Conservation (phyloP, 148 eudicot species). For the Silene latifolia region DNA sequence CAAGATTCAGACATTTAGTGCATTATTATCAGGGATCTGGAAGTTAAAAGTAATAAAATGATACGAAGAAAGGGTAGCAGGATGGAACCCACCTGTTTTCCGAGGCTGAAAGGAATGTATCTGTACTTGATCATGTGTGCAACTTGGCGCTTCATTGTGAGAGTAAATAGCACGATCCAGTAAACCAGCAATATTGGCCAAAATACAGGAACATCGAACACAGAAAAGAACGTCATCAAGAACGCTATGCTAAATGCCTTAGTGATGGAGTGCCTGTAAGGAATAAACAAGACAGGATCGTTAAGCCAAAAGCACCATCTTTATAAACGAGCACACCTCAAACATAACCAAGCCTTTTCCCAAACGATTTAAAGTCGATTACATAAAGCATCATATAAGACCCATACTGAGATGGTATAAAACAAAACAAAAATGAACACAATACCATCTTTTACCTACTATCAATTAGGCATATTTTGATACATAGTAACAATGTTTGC, state of each 20-base stretch:
- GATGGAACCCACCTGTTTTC: constrained; percentile 60
- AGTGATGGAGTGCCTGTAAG: constrained; percentile 65
- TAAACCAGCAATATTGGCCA: constrained; percentile 66
- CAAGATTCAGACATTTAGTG: not conserved
- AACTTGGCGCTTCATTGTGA: constrained; percentile 88
- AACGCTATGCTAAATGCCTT: constrained; percentile 59
- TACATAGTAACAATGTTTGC: too few relatives aligned
- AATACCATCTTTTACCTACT: too few relatives aligned
- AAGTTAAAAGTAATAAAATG: not conserved
- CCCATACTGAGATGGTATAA: not conserved
- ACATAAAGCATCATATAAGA: not conserved
- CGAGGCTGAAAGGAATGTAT: constrained; percentile 76
- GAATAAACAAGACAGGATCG: not conserved
- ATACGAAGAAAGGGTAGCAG: not conserved
- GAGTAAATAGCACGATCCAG: constrained; percentile 67
- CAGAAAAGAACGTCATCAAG: constrained; percentile 54
- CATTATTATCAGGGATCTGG: not conserved
- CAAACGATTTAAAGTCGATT: not conserved
- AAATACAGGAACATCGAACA: constrained; percentile 62
- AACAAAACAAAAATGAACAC: not conserved
- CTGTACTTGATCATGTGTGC: constrained; percentile 89
- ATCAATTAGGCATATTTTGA: too few relatives aligned
- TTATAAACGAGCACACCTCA: not conserved
- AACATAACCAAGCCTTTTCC: not conserved
- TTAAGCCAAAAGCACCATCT: not conserved